These are phyloP conservation scores for Immersiella caudata DNA, from an alignment of 495 filamentous ascomycete species.

Conservation along the genomic window DNA sequence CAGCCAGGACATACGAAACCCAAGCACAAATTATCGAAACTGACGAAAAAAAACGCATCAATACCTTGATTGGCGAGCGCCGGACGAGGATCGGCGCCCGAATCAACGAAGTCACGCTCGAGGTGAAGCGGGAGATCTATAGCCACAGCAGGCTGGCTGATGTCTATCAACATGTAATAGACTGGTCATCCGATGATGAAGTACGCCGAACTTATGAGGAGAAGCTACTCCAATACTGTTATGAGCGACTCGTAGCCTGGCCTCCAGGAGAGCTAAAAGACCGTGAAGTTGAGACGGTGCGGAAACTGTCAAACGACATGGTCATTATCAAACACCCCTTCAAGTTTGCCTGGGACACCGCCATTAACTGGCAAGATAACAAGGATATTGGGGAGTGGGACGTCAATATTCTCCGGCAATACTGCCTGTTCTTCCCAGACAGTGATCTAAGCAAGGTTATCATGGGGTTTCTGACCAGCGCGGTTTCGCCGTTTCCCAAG, in stretches of 20 bases:
- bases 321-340: constrained; percentile 95
- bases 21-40: constrained; percentile 83
- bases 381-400: constrained; percentile 74
- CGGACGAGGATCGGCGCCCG: constrained; percentile 85
- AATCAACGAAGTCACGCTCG: constrained; percentile 75
- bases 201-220: constrained; percentile 83
- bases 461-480: constrained; percentile 76
- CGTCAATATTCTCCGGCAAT: constrained; percentile 71
- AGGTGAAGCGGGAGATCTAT: constrained; percentile 86
- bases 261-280: constrained; percentile 63
- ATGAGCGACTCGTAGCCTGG: constrained; percentile 71
- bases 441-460: constrained; percentile 79
- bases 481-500: constrained; percentile 79
- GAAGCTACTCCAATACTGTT: constrained; percentile 79
- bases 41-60: constrained; percentile 89
- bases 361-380: constrained; percentile 85
- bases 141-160: constrained; percentile 68
- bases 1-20: constrained; percentile 76
- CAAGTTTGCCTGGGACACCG: constrained; percentile 85
- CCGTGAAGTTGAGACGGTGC: constrained; percentile 67
- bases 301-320: constrained; percentile 80
- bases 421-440: constrained; percentile 81
- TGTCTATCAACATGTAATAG: constrained; percentile 77
- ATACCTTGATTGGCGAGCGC: constrained; percentile 85
- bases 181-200: constrained; percentile 89